Conservation (phyloP, 73 alveolate genomes). For the Paraurostyla sp. region DNA sequence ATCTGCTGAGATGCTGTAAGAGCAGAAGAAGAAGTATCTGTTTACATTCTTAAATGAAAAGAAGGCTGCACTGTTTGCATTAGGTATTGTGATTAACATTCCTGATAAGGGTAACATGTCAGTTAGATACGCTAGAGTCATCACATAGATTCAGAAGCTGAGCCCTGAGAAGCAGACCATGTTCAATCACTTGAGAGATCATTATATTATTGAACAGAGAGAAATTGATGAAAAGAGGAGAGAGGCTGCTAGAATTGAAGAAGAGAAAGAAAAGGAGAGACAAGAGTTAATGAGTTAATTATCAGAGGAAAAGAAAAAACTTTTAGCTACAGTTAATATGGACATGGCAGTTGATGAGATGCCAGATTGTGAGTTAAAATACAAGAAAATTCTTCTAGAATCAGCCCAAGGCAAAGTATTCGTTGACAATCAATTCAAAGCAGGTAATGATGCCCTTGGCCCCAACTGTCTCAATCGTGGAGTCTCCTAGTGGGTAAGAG, state of each 20-base stretch:
- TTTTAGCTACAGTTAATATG: conserved; percentile 55
- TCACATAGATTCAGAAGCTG: conserved; percentile 63
- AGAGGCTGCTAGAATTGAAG: conserved; percentile 75
- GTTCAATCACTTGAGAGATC: conserved; percentile 65
- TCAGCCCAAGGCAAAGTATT: conserved; percentile 57
- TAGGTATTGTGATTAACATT: conserved; percentile 63
- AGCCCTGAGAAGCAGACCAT: conserved; percentile 69
- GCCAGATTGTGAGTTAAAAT: conserved; percentile 80
- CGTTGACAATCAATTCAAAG: conserved; percentile 75
- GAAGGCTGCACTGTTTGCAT: conserved; percentile 68
- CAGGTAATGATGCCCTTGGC: conserved; percentile 60
- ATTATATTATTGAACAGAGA: conserved; percentile 61
- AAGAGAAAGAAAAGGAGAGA: conserved; percentile 76
- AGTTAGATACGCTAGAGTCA: conserved; percentile 61
- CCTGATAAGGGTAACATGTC: conserved; percentile 67
- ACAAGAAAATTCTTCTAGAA: conserved; percentile 65
- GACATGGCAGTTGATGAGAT: conserved; percentile 63
- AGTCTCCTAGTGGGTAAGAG: conserved; percentile 79
- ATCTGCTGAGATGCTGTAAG: conserved; percentile 45
- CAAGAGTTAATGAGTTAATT: conserved; percentile 60
- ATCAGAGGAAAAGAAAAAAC: conserved; percentile 65
- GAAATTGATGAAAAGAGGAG: conserved; percentile 59
- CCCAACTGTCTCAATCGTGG: conserved; percentile 55
- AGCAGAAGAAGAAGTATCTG: conserved; percentile 61
- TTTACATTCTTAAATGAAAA: conserved; percentile 68